Conservation (phyloP, 495 filamentous ascomycete species). For the Daldinia loculata region DNA sequence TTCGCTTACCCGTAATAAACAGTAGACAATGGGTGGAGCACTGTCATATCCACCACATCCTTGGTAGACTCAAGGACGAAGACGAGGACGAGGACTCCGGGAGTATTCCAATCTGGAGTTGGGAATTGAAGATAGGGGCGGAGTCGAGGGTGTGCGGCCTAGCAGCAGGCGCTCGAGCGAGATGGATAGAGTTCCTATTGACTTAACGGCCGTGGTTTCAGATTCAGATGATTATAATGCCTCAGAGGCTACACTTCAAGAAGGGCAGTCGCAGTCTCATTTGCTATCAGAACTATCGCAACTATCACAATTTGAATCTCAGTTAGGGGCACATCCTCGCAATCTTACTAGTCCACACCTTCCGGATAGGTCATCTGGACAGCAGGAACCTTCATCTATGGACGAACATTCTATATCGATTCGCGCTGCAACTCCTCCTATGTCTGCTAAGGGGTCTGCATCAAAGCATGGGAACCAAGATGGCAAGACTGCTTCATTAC, state of each 20-base stretch:
- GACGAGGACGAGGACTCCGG: not conserved
- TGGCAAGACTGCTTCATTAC: slow-evolving; percentile 26
- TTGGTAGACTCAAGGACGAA: slow-evolving; percentile 18
- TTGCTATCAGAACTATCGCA: slow-evolving; percentile 5
- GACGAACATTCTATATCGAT: slow-evolving; percentile 20
- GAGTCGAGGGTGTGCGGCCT: not conserved
- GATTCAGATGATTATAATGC: slow-evolving; percentile 31
- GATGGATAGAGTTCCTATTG: slow-evolving; percentile 18
- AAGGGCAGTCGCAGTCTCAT: slow-evolving; percentile 22
- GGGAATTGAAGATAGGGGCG: not conserved
- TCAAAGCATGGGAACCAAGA: slow-evolving; percentile 22
- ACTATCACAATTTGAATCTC: slow-evolving; percentile 5
- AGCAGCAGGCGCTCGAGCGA: not conserved
- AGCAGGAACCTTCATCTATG: slow-evolving; percentile 17
- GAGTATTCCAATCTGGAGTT: not conserved
- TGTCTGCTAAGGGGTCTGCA: slow-evolving; percentile 13
- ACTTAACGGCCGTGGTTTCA: slow-evolving; percentile 25
- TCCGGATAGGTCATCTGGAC: not conserved
- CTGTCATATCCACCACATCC: not conserved
- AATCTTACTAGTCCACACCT: slow-evolving; percentile 22
- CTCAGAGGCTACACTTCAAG: slow-evolving; percentile 5
- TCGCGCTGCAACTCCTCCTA: slow-evolving; percentile 29
- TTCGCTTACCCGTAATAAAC: not conserved
- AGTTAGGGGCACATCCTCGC: slow-evolving; percentile 20
- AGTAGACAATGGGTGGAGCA: slow-evolving; percentile 11